Conservation (phyloP, 2,329 filamentous ascomycete genomes). For the Fusarium begoniae region DNA sequence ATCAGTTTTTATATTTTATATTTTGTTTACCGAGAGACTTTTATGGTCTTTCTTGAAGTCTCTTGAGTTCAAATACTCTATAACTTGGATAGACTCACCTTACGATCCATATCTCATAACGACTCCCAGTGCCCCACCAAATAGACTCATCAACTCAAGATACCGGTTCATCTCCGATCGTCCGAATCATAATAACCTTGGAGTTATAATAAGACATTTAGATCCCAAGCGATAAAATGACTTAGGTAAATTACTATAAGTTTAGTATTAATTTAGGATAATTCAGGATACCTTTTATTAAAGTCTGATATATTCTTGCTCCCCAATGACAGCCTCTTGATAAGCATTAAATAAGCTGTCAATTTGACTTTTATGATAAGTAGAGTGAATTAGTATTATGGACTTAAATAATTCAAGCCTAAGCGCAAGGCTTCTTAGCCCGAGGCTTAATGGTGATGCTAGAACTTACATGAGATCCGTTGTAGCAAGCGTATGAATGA, state of each 20-base stretch:
- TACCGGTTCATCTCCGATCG: neutral
- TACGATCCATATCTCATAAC: neutral
- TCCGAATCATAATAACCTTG: neutral
- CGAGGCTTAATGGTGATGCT: neutral
- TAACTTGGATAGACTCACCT: neutral
- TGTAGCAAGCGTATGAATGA: neutral
- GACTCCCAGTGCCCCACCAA: slow-evolving; percentile 12
- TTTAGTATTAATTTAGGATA: too few species aligned
- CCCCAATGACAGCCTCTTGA: neutral
- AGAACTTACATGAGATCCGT: neutral
- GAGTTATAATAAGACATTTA: neutral
- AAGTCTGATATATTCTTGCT: too few species aligned
- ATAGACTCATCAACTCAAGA: neutral
- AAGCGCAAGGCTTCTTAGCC: neutral
- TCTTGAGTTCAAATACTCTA: neutral
- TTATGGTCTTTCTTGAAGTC: neutral
- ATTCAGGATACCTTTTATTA: too few species aligned
- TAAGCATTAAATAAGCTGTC: too few species aligned
- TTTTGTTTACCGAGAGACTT: neutral
- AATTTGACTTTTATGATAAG: neutral
- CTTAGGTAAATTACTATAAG: too few species aligned
- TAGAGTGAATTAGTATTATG: too few species aligned
- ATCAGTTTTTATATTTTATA: neutral
- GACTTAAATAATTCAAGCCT: neutral
- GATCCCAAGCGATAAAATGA: neutral